Conservation (phyloP, 2,329 filamentous ascomycete species). For the Colletotrichum lupini region DNA sequence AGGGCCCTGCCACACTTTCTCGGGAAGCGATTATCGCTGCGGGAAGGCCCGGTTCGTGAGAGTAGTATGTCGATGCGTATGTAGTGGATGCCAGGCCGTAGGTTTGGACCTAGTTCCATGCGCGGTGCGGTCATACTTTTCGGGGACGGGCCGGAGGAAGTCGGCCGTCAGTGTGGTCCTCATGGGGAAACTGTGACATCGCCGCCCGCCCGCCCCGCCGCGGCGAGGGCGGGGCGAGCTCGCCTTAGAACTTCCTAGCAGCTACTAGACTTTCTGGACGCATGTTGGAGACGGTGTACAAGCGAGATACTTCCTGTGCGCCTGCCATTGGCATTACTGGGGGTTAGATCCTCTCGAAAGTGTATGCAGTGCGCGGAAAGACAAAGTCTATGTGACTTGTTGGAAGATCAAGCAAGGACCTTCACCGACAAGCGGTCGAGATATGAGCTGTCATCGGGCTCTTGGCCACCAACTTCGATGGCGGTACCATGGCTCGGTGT, state of each 20-base stretch:
- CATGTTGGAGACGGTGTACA: conserved; percentile 13
- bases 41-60: conserved; percentile 28
- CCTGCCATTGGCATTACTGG: conserved; percentile 1
- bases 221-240: conserved; percentile 1
- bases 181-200: conserved; percentile 18
- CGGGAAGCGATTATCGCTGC: conserved; percentile 25
- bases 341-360: conserved; percentile 3
- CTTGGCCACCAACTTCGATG: not conserved
- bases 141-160: conserved; percentile 29
- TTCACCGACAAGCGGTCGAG: conserved; percentile 5
- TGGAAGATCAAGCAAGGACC: not conserved
- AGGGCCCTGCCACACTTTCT: not conserved
- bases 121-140: conserved; percentile 28
- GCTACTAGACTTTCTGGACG: not conserved
- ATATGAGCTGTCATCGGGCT: conserved; percentile 26
- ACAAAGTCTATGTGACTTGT: not conserved
- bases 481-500: conserved; percentile 3
- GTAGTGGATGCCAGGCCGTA: conserved; percentile 6
- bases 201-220: conserved; percentile 13
- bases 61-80: not conserved
- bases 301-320: conserved; percentile 3
- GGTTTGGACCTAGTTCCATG: conserved; percentile 8
- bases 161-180: conserved; percentile 13
- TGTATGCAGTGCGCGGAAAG: not conserved
- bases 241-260: not conserved